Conservation (phyloP, 2,329 filamentous ascomycete species). For the Aspergillus japonicus region DNA sequence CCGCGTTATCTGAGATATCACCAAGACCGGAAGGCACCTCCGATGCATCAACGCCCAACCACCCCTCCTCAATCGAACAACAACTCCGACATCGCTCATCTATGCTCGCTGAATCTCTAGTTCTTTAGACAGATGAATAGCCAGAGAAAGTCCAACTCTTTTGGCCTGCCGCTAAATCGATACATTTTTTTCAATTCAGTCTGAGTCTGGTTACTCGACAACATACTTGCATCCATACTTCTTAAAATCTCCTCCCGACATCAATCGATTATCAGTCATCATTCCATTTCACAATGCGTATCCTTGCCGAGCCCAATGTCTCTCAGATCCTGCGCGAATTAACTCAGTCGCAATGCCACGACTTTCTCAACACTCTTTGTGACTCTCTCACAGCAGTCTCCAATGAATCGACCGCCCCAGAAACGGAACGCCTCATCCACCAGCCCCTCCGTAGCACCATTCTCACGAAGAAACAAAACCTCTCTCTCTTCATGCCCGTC, state of each 20-base stretch:
- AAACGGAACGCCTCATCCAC: conserved; percentile 35
- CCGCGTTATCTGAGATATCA: not conserved
- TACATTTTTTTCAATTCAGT: too few relatives aligned
- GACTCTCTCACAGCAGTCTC: conserved; percentile 35
- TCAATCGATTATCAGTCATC: not conserved
- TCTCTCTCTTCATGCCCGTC: conserved; percentile 73
- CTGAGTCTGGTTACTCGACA: not conserved
- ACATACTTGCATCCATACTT: not conserved
- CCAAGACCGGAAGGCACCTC: not conserved
- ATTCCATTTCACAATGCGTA: conserved; percentile 27
- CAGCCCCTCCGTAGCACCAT: conserved; percentile 46
- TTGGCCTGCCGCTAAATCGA: too few relatives aligned
- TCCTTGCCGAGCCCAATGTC: conserved; percentile 36
- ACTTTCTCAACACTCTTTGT: conserved; percentile 38
- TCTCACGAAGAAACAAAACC: conserved; percentile 44
- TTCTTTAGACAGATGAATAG: too few relatives aligned
- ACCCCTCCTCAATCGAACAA: not conserved
- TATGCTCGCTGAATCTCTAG: not conserved
- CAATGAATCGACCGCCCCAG: conserved; percentile 25
- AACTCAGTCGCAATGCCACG: conserved; percentile 32
- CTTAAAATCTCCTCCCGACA: too few relatives aligned
- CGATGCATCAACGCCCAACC: not conserved
- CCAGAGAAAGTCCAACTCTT: too few relatives aligned
- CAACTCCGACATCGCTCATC: not conserved
- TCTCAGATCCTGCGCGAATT: conserved; percentile 34